A percentile compares a stretch with the other conserved stretches of the same genome.
phyloP scores from a whole-genome alignment of 805 yeast genomes.

The Brettanomyces custersianus region DNA sequence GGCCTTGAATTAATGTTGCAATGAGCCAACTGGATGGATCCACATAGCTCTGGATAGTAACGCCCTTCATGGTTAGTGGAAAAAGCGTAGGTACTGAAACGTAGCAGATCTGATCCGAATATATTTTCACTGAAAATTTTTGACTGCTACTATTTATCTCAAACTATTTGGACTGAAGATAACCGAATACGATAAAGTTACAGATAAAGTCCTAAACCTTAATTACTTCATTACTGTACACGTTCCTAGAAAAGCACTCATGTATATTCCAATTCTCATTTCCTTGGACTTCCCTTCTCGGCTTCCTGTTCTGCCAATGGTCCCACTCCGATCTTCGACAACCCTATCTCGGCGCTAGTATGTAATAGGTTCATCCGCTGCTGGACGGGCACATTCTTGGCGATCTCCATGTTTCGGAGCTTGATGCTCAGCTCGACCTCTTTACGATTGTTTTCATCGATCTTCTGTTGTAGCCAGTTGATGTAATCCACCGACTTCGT shows the following conservation, averaged over 20 bases:
- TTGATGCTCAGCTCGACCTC: slow-evolving; percentile 67
- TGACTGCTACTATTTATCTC: no score
- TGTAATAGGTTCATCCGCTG: slow-evolving; percentile 35
- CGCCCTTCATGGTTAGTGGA: slow-evolving; percentile 1
- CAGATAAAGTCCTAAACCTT: no score
- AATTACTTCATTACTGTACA: no score
- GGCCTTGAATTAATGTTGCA: slow-evolving; percentile 30
- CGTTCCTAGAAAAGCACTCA: no score
- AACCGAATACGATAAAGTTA: no score
- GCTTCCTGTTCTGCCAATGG: slow-evolving; percentile 43
- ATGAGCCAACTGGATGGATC: slow-evolving; percentile 6
- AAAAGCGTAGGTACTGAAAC: no score
- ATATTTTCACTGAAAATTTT: no score
- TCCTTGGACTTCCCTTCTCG: background rate
- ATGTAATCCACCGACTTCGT: slow-evolving; percentile 70
- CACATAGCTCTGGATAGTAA: background rate
- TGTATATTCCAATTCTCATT: no score
- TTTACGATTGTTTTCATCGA: slow-evolving; percentile 69
- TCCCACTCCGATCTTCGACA: slow-evolving; percentile 77
- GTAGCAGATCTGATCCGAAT: no score
- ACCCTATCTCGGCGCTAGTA: slow-evolving; percentile 73
- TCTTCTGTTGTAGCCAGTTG: slow-evolving; percentile 54
- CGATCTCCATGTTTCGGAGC: slow-evolving; percentile 43
- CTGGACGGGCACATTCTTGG: slow-evolving; percentile 32
- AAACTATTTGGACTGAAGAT: no score